A percentile compares a stretch with the other conserved stretches of the same genome.
Conservation (phyloP, 2,329 filamentous ascomycete genomes). For the Botrytis pseudocinerea region DNA sequence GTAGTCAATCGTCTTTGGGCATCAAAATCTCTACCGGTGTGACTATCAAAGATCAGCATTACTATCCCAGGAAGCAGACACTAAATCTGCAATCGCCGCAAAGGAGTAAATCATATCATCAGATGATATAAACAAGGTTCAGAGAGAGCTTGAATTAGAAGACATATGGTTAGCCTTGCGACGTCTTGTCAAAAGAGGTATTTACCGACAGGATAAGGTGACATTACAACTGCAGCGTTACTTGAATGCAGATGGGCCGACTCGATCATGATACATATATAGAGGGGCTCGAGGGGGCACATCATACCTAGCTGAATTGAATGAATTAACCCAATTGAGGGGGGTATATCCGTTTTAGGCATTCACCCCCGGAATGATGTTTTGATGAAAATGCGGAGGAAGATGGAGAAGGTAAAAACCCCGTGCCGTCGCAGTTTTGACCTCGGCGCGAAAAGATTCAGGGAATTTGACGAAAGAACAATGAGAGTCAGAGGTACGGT, state of each 20-base stretch:
- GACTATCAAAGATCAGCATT: slow-evolving; percentile 4
- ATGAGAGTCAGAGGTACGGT: background rate
- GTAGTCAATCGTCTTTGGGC: background rate
- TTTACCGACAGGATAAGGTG: background rate
- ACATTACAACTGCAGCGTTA: background rate
- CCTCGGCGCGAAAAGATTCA: background rate
- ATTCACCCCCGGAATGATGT: slow-evolving; percentile 30
- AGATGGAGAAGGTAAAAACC: slow-evolving; percentile 28
- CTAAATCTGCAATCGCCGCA: background rate
- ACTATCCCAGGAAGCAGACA: background rate
- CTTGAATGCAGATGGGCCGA: background rate
- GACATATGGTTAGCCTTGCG: slow-evolving; percentile 1
- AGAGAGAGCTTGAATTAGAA: background rate
- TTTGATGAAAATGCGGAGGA: slow-evolving; percentile 23
- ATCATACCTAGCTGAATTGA: background rate
- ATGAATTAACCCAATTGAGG: background rate
- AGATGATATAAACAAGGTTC: background rate
- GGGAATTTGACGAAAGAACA: background rate
- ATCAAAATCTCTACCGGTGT: background rate
- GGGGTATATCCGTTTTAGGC: background rate
- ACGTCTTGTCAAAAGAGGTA: background rate
- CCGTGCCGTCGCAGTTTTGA: slow-evolving; percentile 3
- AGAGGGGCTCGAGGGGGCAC: background rate
- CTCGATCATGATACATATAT: background rate
- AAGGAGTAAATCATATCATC: background rate